These are phyloP conservation scores for Mrakia gelida DNA, from an alignment of 768 basidiomycete species.

Conservation along the genomic window DNA sequence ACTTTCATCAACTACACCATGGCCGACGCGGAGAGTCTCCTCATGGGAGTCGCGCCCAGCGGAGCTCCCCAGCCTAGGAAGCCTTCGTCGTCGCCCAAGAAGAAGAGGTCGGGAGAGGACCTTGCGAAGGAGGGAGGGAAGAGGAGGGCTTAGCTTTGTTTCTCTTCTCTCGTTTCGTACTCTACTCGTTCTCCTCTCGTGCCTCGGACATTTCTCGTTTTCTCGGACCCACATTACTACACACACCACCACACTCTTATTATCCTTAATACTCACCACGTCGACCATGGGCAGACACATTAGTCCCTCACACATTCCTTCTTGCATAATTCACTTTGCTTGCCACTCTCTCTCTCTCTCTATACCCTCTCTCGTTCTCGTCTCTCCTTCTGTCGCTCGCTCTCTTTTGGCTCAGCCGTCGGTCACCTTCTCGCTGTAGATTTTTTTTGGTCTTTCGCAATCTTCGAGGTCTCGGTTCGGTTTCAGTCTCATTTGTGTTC, in stretches of 20 bases:
- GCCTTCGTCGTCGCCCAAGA: background rate
- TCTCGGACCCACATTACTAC: background rate
- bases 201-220: background rate
- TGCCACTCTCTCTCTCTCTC: background rate
- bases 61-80: constrained; percentile 31
- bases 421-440: too few species aligned
- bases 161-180: background rate
- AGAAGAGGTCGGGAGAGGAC: constrained; percentile 6
- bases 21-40: constrained; percentile 43
- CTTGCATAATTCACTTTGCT: background rate
- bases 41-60: constrained; percentile 43
- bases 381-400: too few species aligned
- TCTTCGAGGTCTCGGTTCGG: too few species aligned
- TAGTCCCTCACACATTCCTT: too few species aligned
- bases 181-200: background rate
- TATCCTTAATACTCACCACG: background rate
- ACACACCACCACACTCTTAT: background rate
- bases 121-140: background rate
- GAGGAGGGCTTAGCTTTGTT: background rate
- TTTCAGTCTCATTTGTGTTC: too few species aligned
- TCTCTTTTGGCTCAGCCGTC: too few species aligned
- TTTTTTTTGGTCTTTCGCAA: too few species aligned
- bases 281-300: too few species aligned
- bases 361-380: too few species aligned
- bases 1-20: constrained; percentile 46